Percentiles rank a stretch among this genome's conserved stretches.
phyloP scores from a whole-genome alignment of 441 rosid species.

The Breynia disticha region DNA sequence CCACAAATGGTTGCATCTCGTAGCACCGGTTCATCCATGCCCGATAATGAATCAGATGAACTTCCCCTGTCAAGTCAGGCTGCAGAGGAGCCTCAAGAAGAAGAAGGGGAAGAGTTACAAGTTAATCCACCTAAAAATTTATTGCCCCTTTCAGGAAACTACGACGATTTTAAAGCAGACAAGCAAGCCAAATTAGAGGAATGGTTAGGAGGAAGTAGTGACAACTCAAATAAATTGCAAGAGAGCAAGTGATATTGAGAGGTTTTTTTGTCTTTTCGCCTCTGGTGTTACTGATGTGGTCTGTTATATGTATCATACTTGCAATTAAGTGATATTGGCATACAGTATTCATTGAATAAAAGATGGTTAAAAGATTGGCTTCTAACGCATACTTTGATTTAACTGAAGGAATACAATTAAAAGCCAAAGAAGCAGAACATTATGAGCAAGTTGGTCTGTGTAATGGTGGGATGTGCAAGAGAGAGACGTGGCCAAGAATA shows the following conservation, averaged over 20 bases:
- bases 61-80: conserved; percentile 37
- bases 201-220: conserved; percentile 60
- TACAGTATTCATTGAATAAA: conserved; percentile 3
- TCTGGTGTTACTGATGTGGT: neutral
- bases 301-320: conserved; percentile 14
- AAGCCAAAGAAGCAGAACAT: no score
- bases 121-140: conserved; percentile 12
- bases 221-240: conserved; percentile 19
- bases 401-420: no score
- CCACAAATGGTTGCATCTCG: conserved; percentile 29
- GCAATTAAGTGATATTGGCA: neutral
- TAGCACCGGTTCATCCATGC: conserved; percentile 30
- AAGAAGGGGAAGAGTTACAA: conserved; percentile 21
- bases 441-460: no score
- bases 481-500: no score
- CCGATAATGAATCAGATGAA: conserved; percentile 45
- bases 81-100: conserved; percentile 24
- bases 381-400: no score
- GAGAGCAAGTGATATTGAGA: conserved; percentile 12
- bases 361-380: no score
- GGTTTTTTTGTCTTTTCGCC: neutral
- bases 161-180: conserved; percentile 59
- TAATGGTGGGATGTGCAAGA: no score
- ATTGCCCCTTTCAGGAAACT: conserved; percentile 27
- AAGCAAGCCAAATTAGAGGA: conserved; percentile 76